Evolutionary conservation across 2,329 filamentous ascomycete species (phyloP).

Genomic region (Scolecobasidium constrictum): DNA sequence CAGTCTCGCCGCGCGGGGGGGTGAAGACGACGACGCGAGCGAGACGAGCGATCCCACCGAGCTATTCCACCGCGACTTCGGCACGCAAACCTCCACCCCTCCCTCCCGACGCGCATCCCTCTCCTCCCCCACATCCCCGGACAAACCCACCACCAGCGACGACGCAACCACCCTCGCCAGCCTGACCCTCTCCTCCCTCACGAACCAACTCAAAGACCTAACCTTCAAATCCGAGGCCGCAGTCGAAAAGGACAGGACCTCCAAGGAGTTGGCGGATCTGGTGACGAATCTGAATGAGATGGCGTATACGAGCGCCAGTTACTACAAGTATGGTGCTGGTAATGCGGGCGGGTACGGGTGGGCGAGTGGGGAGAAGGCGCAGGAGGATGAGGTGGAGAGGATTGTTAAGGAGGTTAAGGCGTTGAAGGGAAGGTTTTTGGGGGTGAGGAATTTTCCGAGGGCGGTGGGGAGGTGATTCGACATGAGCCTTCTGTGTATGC

Average conservation of each 20-base stretch:
- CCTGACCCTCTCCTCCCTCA: slow-evolving; percentile 37
- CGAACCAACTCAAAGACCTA: slow-evolving; percentile 40
- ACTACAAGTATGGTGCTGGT: slow-evolving; percentile 30
- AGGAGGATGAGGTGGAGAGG: slow-evolving; percentile 58
- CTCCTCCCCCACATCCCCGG: slow-evolving; percentile 16
- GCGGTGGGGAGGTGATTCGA: too few relatives aligned
- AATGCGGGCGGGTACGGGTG: slow-evolving; percentile 25
- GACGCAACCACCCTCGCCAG: slow-evolving; percentile 26
- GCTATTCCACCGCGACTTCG: slow-evolving; percentile 71
- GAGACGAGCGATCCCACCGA: slow-evolving; percentile 58
- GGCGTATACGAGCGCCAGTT: slow-evolving; percentile 25
- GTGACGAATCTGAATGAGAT: slow-evolving; percentile 49
- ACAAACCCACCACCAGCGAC: slow-evolving; percentile 18
- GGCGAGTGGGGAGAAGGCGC: slow-evolving; percentile 40
- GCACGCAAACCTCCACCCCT: slow-evolving; percentile 59
- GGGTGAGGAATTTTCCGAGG: slow-evolving; percentile 58
- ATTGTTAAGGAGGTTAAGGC: slow-evolving; percentile 66
- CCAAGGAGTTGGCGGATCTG: slow-evolving; percentile 44
- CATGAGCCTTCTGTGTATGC: too few relatives aligned
- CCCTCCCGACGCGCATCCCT: slow-evolving; percentile 29
- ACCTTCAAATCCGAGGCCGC: slow-evolving; percentile 38
- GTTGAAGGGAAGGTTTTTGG: slow-evolving; percentile 69
- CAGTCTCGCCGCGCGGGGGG: slow-evolving; percentile 13
- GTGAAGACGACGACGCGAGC: slow-evolving; percentile 36
- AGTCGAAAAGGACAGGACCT: slow-evolving; percentile 35